Evolutionary conservation across 495 filamentous ascomycete genomes (phyloP), one percentile per base, ranked within the genome.

Genomic region (Rostrohypoxylon terebratum): DNA sequence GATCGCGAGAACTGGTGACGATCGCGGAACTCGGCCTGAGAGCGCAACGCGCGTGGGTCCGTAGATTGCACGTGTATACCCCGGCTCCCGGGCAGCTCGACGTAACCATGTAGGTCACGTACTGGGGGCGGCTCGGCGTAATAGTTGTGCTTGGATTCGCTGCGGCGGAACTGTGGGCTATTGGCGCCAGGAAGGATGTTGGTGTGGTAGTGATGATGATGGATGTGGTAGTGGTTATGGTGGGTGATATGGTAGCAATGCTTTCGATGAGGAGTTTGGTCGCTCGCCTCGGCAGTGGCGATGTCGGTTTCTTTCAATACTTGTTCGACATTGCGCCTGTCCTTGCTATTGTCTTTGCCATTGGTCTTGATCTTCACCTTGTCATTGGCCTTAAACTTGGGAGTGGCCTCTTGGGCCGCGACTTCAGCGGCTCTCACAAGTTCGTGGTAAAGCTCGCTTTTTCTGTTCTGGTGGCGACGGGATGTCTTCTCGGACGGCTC

Each of bases 221-320:
- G 61, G 21, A 31, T 7, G 14, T 64, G 61, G 8, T 64, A 34
- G 23, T 54, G 14, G 34, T 54, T 44, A 4, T 50, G 48, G 50
- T 40, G 48, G 40, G 8, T 16, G 9, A 28, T 6, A 14, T 34
- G 48, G 28, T 54, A 25, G n/a, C 50, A 10, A 13, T 38, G 42
- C 14, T 36, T 0, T 3, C 20, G 18, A 8, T 20, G 42, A 6
- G 4, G n/a, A 1, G 14, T 31, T 7, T 53, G 4, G 48, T 33
- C 13, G 2, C n/a, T n/a, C 23, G 3, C 5, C n/a, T 25, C 9
- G 21, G 20, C 45, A 4, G 9, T 4, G 9, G 6, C 23, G 13
- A 14, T 31, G 1, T 34, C 34, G 11, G 4, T 14, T 11, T 28
- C 48, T 3, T 34, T 4, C 3, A 11, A 1, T 11, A 9, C 5